Percentiles rank a stretch among this genome's conserved stretches.
Evolutionary conservation across 2,329 filamentous ascomycete genomes (phyloP).

Genomic region (Venturia aucupariae): DNA sequence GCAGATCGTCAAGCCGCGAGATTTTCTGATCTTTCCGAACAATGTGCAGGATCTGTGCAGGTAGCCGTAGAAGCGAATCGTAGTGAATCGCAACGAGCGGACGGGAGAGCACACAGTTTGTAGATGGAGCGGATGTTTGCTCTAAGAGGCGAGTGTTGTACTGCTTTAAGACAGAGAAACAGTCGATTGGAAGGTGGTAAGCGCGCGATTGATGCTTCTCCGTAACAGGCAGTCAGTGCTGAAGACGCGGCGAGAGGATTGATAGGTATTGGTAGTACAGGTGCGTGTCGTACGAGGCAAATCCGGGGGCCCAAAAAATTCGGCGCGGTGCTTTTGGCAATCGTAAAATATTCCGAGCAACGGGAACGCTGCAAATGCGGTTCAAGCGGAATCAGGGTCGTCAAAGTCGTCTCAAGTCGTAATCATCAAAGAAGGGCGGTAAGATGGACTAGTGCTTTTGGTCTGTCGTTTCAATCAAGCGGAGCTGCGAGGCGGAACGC

Average conservation of each 20-base stretch:
- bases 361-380: constrained; percentile 13
- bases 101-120: constrained; percentile 1
- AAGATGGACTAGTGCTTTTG: background rate
- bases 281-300: constrained; percentile 4
- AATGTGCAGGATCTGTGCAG: constrained; percentile 10
- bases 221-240: constrained; percentile 1
- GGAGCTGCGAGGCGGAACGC: background rate
- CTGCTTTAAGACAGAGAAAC: background rate
- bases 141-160: background rate
- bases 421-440: constrained; percentile 7
- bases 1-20: constrained; percentile 4
- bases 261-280: constrained; percentile 1
- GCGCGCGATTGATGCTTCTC: constrained; percentile 9
- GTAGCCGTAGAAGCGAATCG: background rate
- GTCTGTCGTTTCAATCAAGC: background rate
- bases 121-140: constrained; percentile 7
- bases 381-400: constrained; percentile 7
- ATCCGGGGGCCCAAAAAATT: background rate
- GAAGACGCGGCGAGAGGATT: background rate
- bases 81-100: background rate
- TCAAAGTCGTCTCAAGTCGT: constrained; percentile 12
- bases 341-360: background rate
- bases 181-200: background rate
- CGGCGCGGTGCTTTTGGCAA: constrained; percentile 6
- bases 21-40: constrained; percentile 5